Evolutionary conservation across 768 basidiomycete species (phyloP).

Genomic region (Lentinula raphanica): DNA sequence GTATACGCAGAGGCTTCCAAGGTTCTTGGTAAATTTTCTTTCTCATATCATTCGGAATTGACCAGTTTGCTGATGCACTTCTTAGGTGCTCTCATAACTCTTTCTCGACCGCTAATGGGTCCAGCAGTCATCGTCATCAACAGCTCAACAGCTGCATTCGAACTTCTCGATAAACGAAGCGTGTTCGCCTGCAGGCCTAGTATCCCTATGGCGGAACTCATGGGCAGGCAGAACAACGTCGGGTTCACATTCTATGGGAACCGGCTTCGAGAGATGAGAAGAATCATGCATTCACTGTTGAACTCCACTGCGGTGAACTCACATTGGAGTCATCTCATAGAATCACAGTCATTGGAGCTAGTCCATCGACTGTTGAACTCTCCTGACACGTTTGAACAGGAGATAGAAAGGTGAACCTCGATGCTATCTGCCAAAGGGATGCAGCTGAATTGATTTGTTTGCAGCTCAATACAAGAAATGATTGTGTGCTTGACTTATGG

Average conservation of each 20-base stretch:
- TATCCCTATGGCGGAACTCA: slow-evolving; percentile 14
- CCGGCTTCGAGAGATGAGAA: slow-evolving; percentile 10
- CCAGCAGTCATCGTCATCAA: slow-evolving; percentile 3
- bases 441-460: no score
- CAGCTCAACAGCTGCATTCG: not conserved
- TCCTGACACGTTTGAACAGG: not conserved
- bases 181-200: slow-evolving; percentile 12
- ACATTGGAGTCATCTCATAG: not conserved
- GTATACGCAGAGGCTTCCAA: not conserved
- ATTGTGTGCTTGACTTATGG: slow-evolving; percentile 5
- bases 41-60: not conserved
- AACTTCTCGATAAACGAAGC: not conserved
- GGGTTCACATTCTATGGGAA: slow-evolving; percentile 13
- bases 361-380: not conserved
- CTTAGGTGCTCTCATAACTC: not conserved
- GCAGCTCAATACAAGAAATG: not conserved
- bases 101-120: not conserved
- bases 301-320: not conserved
- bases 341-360: not conserved
- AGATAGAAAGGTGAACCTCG: not conserved
- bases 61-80: not conserved
- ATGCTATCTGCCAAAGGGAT: not conserved
- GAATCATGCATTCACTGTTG: slow-evolving; percentile 7
- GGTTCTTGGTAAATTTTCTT: not conserved
- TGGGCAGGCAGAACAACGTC: slow-evolving; percentile 15